A percentile compares a stretch with the other conserved stretches of the same genome.
phyloP scores from a whole-genome alignment of 2,329 filamentous ascomycete species.

The Coniella lustricola region DNA sequence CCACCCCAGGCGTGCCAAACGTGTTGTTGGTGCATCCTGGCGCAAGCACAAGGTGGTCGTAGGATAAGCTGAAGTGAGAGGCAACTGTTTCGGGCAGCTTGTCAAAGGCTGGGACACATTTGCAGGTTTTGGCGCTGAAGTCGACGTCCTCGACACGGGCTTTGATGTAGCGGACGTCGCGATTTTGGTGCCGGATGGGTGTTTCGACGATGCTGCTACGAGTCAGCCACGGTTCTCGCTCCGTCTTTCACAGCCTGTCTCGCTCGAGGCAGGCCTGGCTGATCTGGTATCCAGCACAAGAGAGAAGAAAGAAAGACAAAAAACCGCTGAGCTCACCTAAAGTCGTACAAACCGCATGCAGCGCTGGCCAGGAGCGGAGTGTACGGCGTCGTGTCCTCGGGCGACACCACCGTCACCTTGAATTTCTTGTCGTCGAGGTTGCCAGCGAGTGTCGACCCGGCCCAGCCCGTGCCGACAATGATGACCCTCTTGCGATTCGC shows the following conservation, averaged over 20 bases:
- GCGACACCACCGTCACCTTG: slow-evolving; percentile 11
- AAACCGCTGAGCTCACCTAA: not conserved
- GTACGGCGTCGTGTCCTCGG: slow-evolving; percentile 12
- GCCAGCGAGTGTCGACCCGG: slow-evolving; percentile 9
- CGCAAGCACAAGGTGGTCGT: slow-evolving; percentile 10
- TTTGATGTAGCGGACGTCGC: slow-evolving; percentile 9
- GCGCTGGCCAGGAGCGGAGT: slow-evolving; percentile 11
- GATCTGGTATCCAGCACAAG: too few species aligned
- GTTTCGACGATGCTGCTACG: slow-evolving; percentile 6
- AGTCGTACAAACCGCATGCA: slow-evolving; percentile 11
- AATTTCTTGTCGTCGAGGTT: slow-evolving; percentile 9
- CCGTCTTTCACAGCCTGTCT: too few species aligned
- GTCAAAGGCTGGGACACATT: slow-evolving; percentile 6
- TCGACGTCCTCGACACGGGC: slow-evolving; percentile 10
- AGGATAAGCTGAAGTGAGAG: slow-evolving; percentile 1
- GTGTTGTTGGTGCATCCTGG: slow-evolving; percentile 14
- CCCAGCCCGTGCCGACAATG: slow-evolving; percentile 11
- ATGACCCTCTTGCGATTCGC: slow-evolving; percentile 4
- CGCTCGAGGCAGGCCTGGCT: too few species aligned
- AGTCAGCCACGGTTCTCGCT: not conserved
- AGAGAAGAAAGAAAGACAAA: too few species aligned
- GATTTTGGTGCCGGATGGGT: slow-evolving; percentile 6
- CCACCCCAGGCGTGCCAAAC: slow-evolving; percentile 7
- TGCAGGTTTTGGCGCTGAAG: slow-evolving; percentile 7
- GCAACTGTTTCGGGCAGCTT: not conserved